Evolutionary conservation across 768 basidiomycete species (phyloP), one percentile per base, ranked within the genome.

Genomic region (Piloderma croceum): DNA sequence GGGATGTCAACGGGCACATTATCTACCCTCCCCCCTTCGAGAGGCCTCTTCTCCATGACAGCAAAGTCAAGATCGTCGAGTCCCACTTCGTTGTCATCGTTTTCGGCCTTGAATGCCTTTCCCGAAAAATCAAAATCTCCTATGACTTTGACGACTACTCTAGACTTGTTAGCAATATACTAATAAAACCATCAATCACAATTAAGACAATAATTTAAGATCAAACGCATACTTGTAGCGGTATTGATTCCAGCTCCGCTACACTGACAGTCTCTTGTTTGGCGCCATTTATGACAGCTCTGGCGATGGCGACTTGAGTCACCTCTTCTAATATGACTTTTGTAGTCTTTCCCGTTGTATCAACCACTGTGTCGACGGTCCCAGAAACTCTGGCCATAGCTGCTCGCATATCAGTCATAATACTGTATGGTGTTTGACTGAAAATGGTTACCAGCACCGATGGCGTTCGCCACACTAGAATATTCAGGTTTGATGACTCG

Each of bases 141-240:
- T 4, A 77, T 74, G 1, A 77, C 81, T 46, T 74, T 71, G 45
- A 80, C 76, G 45, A 77, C 74, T 49, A 83, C 69, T 7, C 75
- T 65, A 4, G 71, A 69, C n/a, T 71, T 65, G 45, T 73, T 74
- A 0, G 70, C 67, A 21, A 74, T 68, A 51, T 74, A 74, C 65
- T 71, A 36, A 33, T n/a, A n/a, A 21, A n/a, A n/a, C 6, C 15
- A 12, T 6, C 38, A 17, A 34, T 21, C 32, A 38, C n/a, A 24
- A 23, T 24, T 15, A 21, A 5, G 21, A 22, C 3, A 15, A 5
- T 6, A 25, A 9, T 9, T 24, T 20, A 23, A 22, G 37, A 33
- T 12, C 31, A 42, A 43, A 53, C 41, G n/a, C n/a, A 24, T 39
- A 64, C 71, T 58, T 68, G 71, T 2, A 77, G 62, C 11, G 79